Percentiles rank a stretch among this genome's conserved stretches.
These are phyloP conservation scores for Gloeostereum incarnatum DNA, from an alignment of 768 basidiomycete genomes.

Conservation along the genomic window DNA sequence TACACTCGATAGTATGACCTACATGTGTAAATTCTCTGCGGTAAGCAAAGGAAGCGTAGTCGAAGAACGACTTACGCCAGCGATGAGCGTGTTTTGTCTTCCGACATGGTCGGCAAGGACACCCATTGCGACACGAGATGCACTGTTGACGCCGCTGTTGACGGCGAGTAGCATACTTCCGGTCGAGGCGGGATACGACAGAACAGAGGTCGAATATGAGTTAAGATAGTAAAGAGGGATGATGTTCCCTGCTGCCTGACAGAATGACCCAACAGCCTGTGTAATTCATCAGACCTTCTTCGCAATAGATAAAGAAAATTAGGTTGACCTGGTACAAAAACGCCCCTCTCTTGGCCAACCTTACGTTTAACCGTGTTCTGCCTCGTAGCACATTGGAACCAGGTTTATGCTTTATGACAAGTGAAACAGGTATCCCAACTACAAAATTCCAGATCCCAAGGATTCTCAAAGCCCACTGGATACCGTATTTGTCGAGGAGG, in stretches of 20 bases:
- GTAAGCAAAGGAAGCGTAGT: no score
- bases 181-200: conserved; percentile 24
- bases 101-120: conserved; percentile 30
- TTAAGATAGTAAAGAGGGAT: conserved; percentile 34
- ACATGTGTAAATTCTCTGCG: neutral
- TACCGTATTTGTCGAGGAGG: conserved; percentile 23
- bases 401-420: conserved; percentile 19
- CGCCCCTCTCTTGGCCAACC: conserved; percentile 26
- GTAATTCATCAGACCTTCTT: neutral
- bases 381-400: conserved; percentile 14
- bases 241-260: conserved; percentile 35
- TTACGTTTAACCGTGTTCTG: conserved; percentile 22
- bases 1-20: conserved; percentile 29
- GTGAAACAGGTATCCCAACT: conserved; percentile 24
- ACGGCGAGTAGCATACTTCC: conserved; percentile 29
- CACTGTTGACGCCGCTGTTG: conserved; percentile 32
- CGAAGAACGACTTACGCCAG: conserved; percentile 18
- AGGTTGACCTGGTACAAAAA: conserved; percentile 28
- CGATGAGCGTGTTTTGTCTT: conserved; percentile 33
- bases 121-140: conserved; percentile 29
- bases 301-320: neutral
- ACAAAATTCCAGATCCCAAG: conserved; percentile 30
- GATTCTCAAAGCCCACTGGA: conserved; percentile 26
- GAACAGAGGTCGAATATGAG: conserved; percentile 28
- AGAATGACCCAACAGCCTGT: conserved; percentile 27